A percentile compares a stretch with the other conserved stretches of the same genome.
Evolutionary conservation across 2,329 filamentous ascomycete species (phyloP).

Genomic region (Colletotrichum coccodes): DNA sequence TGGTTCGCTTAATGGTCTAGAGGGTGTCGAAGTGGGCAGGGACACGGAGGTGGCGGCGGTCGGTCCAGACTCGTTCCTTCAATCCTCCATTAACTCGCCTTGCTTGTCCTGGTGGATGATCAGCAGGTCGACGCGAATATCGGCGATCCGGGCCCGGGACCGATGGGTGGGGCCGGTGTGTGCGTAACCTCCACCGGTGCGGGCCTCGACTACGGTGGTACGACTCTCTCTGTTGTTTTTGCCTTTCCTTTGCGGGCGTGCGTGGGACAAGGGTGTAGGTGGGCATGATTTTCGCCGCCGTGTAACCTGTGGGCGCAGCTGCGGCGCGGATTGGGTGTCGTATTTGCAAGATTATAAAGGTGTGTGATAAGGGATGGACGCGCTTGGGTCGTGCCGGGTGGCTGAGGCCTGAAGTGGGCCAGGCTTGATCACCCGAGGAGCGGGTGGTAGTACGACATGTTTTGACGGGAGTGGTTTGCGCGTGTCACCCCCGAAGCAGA

Average conservation of each 20-base stretch:
- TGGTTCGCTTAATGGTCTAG: neutral
- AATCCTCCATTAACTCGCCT: neutral
- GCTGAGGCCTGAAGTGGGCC: neutral
- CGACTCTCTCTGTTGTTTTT: neutral
- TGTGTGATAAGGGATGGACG: neutral
- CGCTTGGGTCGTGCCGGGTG: neutral
- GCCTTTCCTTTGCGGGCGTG: neutral
- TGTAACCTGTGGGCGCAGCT: neutral
- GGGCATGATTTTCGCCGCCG: neutral
- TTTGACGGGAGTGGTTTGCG: neutral
- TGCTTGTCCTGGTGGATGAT: neutral
- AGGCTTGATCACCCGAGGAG: neutral
- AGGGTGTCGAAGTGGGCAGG: slow-evolving; percentile 4
- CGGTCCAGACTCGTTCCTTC: slow-evolving; percentile 9
- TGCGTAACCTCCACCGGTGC: slow-evolving; percentile 9
- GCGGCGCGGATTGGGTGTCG: neutral
- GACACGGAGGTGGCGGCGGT: slow-evolving; percentile 8
- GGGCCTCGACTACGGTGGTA: slow-evolving; percentile 3
- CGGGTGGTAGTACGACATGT: neutral
- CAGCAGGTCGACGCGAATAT: neutral
- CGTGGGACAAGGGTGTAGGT: neutral
- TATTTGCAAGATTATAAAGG: neutral
- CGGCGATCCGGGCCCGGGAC: slow-evolving; percentile 26
- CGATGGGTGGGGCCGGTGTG: slow-evolving; percentile 16
- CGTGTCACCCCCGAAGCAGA: neutral